Base-by-base conservation (phyloP, 495 filamentous ascomycete species). In the Penicillium bialowiezense region DNA sequence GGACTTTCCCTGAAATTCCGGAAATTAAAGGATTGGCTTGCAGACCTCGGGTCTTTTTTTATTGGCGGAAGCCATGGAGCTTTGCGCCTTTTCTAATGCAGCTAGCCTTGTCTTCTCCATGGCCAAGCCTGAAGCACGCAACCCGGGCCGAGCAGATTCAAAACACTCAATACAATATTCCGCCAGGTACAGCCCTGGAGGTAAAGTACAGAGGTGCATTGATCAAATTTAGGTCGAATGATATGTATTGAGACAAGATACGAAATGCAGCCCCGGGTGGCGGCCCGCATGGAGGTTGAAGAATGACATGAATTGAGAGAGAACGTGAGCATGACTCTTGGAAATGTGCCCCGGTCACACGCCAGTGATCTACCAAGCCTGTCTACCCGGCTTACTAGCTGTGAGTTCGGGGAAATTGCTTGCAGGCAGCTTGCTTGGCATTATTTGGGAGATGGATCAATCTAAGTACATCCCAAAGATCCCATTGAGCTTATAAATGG, bases 1-100 rank as follows among this genome's bases (percentile, higher is more conserved):
- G 20, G 23, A 37, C 14, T 23, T n/a, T 14, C 17, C 20, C 21
- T 3, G 10, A 24, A 5, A 3, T 13, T 14, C 12, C 15, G 34
- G 23, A 48, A 48, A 48, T 39, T 48, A 31, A 34, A 39, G 35
- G 44, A 39, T 6, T 23, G 24, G 2, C 17, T 21, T 3, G 23
- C 23, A 26, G 8, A 4, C 4, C 23, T 3, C 23, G 4, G 3
- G 23, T 26, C 8, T 8, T 26, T 26, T 21, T 7, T 32, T 3
- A 38, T 48, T 39, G 34, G 44, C 18, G 44, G 35, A 48, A n/a
- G 26, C 20, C n/a, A n/a, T n/a, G n/a, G n/a, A n/a, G n/a, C n/a
- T 21, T 31, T 39, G 34, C 23, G 33, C 44, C 34, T 38, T 28
- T 46, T 29, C 32, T 17, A 2, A 29, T 12, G 20, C 17, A 20